Conservation (phyloP, 73 alveolate species). For the Paramecium pentaurelia region DNA sequence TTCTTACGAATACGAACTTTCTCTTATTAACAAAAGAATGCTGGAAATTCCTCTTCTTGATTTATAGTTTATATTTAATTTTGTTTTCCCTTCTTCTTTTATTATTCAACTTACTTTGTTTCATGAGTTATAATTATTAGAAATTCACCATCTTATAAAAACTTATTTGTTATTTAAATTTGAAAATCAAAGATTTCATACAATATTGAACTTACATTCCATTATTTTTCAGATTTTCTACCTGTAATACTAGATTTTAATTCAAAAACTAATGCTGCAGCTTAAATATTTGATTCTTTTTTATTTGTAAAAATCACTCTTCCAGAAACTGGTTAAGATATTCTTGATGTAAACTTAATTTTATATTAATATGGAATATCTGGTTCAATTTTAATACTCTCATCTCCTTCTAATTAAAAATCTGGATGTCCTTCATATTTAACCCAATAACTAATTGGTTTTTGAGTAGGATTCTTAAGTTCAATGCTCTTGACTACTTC, state of each 20-base stretch:
- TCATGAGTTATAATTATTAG: constrained; percentile 67
- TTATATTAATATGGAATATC: constrained; percentile 84
- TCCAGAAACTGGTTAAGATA: constrained; percentile 90
- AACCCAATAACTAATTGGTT: constrained; percentile 94
- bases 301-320: constrained; percentile 92
- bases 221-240: constrained; percentile 81
- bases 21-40: constrained; percentile 77
- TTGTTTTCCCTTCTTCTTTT: constrained; percentile 61
- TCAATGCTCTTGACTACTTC: constrained; percentile 88
- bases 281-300: constrained; percentile 93
- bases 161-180: constrained; percentile 56
- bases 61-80: neutral
- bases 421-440: constrained; percentile 89
- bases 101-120: constrained; percentile 43
- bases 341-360: constrained; percentile 87
- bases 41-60: constrained; percentile 45
- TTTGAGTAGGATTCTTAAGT: constrained; percentile 87
- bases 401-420: constrained; percentile 71
- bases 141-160: constrained; percentile 64
- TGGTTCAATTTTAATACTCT: constrained; percentile 89
- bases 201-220: constrained; percentile 70
- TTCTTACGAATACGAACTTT: constrained; percentile 68
- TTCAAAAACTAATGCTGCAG: constrained; percentile 98
- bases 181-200: constrained; percentile 59
- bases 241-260: constrained; percentile 90